These are phyloP conservation scores for Arthrinium puccinioides DNA, from an alignment of 2,329 filamentous ascomycete species.

Conservation along the genomic window DNA sequence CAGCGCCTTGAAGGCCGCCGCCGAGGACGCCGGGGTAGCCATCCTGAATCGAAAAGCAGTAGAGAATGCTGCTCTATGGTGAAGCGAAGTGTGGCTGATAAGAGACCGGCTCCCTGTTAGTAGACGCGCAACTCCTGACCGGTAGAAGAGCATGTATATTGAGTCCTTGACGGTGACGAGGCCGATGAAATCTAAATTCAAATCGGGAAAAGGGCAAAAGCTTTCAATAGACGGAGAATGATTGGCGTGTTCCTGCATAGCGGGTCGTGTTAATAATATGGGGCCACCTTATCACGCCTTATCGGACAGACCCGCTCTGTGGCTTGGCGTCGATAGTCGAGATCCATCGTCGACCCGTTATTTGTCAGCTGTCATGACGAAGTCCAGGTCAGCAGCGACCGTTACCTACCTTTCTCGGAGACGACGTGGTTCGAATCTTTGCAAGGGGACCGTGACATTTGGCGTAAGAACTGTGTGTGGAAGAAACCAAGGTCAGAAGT, in stretches of 20 bases:
- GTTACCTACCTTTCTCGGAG: no score
- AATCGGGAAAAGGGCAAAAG: neutral
- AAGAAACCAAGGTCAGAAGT: no score
- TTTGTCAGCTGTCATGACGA: no score
- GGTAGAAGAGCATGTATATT: constrained; percentile 6
- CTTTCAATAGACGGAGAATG: neutral
- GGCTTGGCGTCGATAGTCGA: no score
- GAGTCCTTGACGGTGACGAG: neutral
- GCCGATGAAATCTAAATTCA: neutral
- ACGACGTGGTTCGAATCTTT: no score
- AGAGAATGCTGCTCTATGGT: neutral
- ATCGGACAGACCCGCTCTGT: no score
- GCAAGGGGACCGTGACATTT: no score
- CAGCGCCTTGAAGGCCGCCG: neutral
- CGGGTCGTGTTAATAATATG: neutral
- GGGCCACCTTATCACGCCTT: neutral
- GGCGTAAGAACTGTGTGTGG: no score
- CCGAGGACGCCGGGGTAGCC: neutral
- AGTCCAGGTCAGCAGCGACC: no score
- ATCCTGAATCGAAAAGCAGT: no score
- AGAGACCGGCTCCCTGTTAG: constrained; percentile 5
- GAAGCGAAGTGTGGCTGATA: neutral
- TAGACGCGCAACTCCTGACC: neutral
- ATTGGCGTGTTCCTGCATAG: neutral
- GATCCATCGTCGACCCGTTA: no score